Percentiles rank a stretch among this genome's conserved stretches.
These are phyloP conservation scores for Lipomyces yamanashiensis DNA, from an alignment of 805 yeast species.

Conservation along the genomic window DNA sequence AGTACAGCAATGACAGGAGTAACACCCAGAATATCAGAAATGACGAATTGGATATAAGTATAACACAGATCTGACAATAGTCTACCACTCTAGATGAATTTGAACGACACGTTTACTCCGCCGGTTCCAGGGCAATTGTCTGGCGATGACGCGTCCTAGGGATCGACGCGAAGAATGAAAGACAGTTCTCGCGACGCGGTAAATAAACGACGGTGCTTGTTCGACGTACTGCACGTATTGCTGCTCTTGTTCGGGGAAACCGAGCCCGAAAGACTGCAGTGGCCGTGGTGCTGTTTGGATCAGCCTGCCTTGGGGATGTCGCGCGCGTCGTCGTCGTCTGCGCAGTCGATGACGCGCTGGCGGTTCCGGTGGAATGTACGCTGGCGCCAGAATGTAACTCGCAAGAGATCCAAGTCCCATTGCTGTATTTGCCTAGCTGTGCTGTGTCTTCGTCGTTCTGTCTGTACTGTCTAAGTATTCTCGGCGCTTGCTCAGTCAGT, in stretches of 20 bases:
- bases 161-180: constrained; percentile 17
- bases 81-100: constrained; percentile 31
- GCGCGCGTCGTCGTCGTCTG: constrained; percentile 10
- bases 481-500: no score
- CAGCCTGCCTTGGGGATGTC: not conserved
- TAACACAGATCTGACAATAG: not conserved
- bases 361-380: constrained; percentile 23
- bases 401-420: constrained; percentile 9
- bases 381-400: constrained; percentile 16
- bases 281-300: no score
- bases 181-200: not conserved
- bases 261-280: no score
- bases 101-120: constrained; percentile 26
- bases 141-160: constrained; percentile 28
- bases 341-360: constrained; percentile 2
- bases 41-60: not conserved
- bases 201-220: not conserved
- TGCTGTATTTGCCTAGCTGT: not conserved
- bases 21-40: not conserved
- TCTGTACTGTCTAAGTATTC: no score
- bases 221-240: not conserved
- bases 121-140: constrained; percentile 31
- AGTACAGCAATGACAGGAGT: not conserved
- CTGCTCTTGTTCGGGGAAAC: not conserved
- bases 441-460: no score